phyloP scores from a whole-genome alignment of 805 yeast species.

The Cyberlindnera bimundalis region DNA sequence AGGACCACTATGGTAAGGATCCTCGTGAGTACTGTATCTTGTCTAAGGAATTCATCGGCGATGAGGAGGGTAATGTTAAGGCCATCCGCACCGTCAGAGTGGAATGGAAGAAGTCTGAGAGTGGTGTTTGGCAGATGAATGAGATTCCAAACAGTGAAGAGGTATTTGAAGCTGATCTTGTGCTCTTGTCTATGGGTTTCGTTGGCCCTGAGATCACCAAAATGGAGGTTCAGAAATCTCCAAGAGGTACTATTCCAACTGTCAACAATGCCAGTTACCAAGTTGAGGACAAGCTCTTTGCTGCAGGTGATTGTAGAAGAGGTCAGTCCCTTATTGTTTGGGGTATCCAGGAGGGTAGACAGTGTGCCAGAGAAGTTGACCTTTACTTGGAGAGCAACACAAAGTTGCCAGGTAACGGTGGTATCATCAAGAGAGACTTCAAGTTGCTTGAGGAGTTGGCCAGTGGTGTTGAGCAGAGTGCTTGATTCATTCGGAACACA shows the following conservation, averaged over 20 bases:
- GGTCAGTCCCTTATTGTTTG: slow-evolving; percentile 98
- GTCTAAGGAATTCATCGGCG: slow-evolving; percentile 93
- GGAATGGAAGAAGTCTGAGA: slow-evolving; percentile 94
- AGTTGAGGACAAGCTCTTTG: slow-evolving; percentile 72
- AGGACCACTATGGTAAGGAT: slow-evolving; percentile 92
- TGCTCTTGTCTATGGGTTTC: slow-evolving; percentile 94
- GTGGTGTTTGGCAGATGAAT: slow-evolving; percentile 99
- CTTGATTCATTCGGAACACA: slow-evolving; percentile 1
- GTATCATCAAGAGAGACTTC: slow-evolving; percentile 82
- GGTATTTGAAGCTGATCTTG: slow-evolving; percentile 91
- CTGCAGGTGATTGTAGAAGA: slow-evolving; percentile 99
- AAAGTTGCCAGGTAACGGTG: slow-evolving; percentile 90
- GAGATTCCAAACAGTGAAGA: slow-evolving; percentile 96
- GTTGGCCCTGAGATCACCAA: slow-evolving; percentile 91
- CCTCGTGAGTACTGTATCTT: slow-evolving; percentile 96
- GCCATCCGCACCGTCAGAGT: slow-evolving; percentile 96
- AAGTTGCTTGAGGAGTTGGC: slow-evolving; percentile 75
- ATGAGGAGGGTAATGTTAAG: slow-evolving; percentile 90
- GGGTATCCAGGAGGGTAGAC: slow-evolving; percentile 99
- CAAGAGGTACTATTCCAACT: slow-evolving; percentile 78
- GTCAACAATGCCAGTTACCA: slow-evolving; percentile 57
- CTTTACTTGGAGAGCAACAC: slow-evolving; percentile 71
- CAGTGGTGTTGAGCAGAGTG: slow-evolving; percentile 16
- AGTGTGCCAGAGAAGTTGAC: slow-evolving; percentile 95
- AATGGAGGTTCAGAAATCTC: slow-evolving; percentile 61